Evolutionary conservation across 1,284 basidiomycete species (phyloP).

Genomic region (Athelia sp.): DNA sequence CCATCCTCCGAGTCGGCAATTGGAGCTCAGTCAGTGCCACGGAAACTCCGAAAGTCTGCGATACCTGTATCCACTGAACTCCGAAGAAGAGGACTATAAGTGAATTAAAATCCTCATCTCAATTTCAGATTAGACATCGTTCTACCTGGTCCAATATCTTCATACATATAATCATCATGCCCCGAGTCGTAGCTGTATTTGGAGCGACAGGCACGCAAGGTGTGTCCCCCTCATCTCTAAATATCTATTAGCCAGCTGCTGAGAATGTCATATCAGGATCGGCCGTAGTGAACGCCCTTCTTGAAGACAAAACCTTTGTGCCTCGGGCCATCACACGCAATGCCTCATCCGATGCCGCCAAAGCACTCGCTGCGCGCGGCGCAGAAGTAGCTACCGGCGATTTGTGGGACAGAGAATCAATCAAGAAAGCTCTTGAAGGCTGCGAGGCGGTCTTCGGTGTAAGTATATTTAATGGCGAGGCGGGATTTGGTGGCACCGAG

Average conservation of each 20-base stretch:
- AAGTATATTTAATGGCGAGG: slow-evolving; percentile 10
- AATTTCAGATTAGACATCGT: no score
- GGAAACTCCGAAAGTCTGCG: no score
- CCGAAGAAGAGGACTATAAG: no score
- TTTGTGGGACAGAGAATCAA: slow-evolving; percentile 20
- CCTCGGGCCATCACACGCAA: slow-evolving; percentile 27
- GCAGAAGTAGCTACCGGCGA: slow-evolving; percentile 29
- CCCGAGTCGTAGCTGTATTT: background rate
- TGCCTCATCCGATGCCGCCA: slow-evolving; percentile 19
- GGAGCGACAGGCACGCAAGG: background rate
- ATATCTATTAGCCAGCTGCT: slow-evolving; percentile 1
- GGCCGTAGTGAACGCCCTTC: slow-evolving; percentile 21
- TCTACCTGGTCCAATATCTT: no score
- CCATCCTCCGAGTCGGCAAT: no score
- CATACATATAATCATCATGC: no score
- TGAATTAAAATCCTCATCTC: no score
- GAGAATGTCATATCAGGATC: slow-evolving; percentile 25
- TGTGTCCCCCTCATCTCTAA: background rate
- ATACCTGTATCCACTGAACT: no score
- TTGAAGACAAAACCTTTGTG: slow-evolving; percentile 25
- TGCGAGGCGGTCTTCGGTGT: slow-evolving; percentile 34
- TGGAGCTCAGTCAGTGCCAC: no score
- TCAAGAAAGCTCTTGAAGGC: slow-evolving; percentile 27
- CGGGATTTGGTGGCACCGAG: background rate
- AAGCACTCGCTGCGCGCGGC: slow-evolving; percentile 21